Base-by-base conservation (phyloP, 352 stramenopile genomes). In the Globisporangium barbulae region DNA sequence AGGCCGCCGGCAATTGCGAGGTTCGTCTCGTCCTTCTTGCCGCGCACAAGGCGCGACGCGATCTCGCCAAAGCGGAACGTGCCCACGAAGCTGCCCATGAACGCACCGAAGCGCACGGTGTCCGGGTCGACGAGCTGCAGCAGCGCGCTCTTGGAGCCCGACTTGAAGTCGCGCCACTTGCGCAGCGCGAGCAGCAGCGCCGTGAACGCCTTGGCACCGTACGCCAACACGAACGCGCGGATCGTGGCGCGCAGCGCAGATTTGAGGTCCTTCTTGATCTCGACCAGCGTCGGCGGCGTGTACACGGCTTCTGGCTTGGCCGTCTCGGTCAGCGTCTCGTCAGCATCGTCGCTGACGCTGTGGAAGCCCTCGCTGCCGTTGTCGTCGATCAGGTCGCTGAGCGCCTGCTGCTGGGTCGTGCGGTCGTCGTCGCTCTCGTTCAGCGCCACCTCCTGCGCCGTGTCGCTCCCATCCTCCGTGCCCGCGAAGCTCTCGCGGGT, bases 191-290 rank as follows among this genome's bases (percentile, higher is more conserved):
- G 53, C 25, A 94, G 67, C n/a, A 94, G 64, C 9, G 83, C 83
- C 31, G 85, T 93, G 60, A 92, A 90, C 5, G 81, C 81, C 71
- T 94, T 94, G n/a, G 84, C 82, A 30, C 83, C 84, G 62, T 92
- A 94, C 8, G 85, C 83, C 21, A 87, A 67, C 12, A 91, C 44
- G 55, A 91, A 90, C n/a, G 80, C 79, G 47, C 79, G 70, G 3
- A 73, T 50, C 10, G 77, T 72, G 0, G 81, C 79, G 47, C 75
- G 75, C 67, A 81, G 65, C 19, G 79, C 75, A 21, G 69, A 57
- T 48, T 75, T 59, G 15, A 90, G 67, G 53, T 90, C 78, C 13
- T 70, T 73, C 62, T 73, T 69, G 28, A 78, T 55, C 15, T 39
- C 58, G 4, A 73, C 53, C 42, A 72, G 60, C 37, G 61, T 53